A percentile compares a stretch with the other conserved stretches of the same genome.
Conservation (phyloP, 1,284 basidiomycete species). For the Neonothopanus nambi region DNA sequence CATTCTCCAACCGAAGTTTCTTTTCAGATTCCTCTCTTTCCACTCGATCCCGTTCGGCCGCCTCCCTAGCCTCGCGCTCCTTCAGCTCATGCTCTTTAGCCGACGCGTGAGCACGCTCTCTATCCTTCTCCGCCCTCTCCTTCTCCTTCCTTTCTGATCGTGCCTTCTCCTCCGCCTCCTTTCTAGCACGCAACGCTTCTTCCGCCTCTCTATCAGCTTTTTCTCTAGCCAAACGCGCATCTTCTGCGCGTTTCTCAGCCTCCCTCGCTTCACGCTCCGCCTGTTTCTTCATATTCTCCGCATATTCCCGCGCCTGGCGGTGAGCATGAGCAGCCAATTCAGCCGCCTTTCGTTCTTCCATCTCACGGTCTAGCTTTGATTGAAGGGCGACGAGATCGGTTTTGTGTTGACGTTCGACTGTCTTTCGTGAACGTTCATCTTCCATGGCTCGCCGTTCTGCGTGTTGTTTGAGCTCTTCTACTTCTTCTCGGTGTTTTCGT, state of each 20-base stretch:
- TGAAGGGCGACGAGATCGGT: constrained; percentile 2
- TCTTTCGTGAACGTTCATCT: neutral
- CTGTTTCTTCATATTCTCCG: neutral
- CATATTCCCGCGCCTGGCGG: neutral
- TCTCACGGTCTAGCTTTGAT: constrained; percentile 6
- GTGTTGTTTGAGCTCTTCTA: neutral
- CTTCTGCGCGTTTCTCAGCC: constrained; percentile 2
- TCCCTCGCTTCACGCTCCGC: constrained; percentile 6
- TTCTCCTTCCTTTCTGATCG: neutral
- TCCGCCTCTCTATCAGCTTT: constrained; percentile 3
- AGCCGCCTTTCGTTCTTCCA: neutral
- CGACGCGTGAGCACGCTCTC: neutral
- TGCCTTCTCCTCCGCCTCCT: neutral
- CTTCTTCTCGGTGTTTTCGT: constrained; percentile 3
- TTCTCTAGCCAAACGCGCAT: constrained; percentile 4
- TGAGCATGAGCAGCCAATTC: neutral
- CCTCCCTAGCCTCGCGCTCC: constrained; percentile 6
- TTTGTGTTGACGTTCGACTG: constrained; percentile 1
- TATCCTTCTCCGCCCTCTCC: constrained; percentile 2
- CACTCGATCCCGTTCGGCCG: constrained; percentile 2
- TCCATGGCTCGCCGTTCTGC: neutral
- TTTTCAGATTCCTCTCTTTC: constrained; percentile 3
- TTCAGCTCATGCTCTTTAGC: neutral
- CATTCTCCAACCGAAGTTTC: neutral
- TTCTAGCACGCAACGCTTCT: constrained; percentile 1